Evolutionary conservation across 2,329 filamentous ascomycete genomes (phyloP).

Genomic region (Xylariaceae sp.): DNA sequence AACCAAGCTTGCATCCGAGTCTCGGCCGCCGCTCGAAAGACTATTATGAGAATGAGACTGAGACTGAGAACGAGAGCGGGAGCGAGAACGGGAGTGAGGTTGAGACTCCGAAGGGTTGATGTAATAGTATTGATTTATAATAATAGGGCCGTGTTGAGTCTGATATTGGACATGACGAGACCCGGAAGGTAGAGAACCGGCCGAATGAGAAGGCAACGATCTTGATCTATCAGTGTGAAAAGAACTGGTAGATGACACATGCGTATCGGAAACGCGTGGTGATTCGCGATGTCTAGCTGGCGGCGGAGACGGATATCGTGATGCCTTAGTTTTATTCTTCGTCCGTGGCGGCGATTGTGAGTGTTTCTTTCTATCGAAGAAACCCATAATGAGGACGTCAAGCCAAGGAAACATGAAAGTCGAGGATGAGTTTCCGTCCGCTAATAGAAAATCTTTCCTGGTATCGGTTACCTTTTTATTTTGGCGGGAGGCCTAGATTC

Average conservation of each 20-base stretch:
- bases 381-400: slow-evolving; percentile 14
- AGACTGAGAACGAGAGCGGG: slow-evolving; percentile 13
- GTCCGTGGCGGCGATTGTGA: neutral
- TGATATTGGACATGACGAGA: slow-evolving; percentile 26
- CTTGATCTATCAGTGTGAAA: slow-evolving; percentile 7
- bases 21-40: slow-evolving; percentile 32
- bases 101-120: slow-evolving; percentile 29
- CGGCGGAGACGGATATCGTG: neutral
- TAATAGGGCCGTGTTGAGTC: slow-evolving; percentile 36
- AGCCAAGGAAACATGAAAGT: slow-evolving; percentile 1
- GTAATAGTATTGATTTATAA: slow-evolving; percentile 51
- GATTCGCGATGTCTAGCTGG: neutral
- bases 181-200: slow-evolving; percentile 21
- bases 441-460: neutral
- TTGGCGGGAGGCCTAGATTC: neutral
- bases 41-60: slow-evolving; percentile 7
- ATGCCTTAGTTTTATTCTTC: no score
- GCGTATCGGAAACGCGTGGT: neutral
- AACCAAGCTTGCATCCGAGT: slow-evolving; percentile 40
- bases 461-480: neutral
- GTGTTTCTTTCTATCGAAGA: slow-evolving; percentile 21
- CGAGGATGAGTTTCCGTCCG: neutral
- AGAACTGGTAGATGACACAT: neutral
- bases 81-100: slow-evolving; percentile 17
- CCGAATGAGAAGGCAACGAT: slow-evolving; percentile 21